Percentiles rank a stretch among this genome's conserved stretches.
Evolutionary conservation across 495 filamentous ascomycete species (phyloP).

Genomic region (Neurospora tetrasperma): DNA sequence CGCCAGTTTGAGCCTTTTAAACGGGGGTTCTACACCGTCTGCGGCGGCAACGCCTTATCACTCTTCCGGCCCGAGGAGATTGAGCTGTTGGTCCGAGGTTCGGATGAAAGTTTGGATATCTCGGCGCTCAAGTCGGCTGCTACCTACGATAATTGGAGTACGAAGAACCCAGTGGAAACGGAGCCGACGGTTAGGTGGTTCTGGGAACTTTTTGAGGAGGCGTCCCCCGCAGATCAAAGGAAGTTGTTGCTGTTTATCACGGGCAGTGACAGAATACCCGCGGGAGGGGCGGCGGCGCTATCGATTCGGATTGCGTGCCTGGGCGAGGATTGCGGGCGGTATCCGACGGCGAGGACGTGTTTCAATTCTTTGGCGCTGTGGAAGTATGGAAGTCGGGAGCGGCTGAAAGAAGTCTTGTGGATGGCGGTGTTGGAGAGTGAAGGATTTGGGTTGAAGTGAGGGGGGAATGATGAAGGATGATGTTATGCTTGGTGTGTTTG

Average conservation of each 20-base stretch:
- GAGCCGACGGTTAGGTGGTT: slow-evolving; percentile 75
- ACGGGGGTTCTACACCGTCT: slow-evolving; percentile 88
- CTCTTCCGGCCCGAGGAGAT: slow-evolving; percentile 94
- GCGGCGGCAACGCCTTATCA: slow-evolving; percentile 78
- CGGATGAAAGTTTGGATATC: slow-evolving; percentile 77
- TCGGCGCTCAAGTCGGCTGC: slow-evolving; percentile 65
- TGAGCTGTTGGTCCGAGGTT: slow-evolving; percentile 78
- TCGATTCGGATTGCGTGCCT: slow-evolving; percentile 65
- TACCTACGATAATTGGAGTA: slow-evolving; percentile 69
- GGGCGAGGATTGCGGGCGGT: slow-evolving; percentile 62
- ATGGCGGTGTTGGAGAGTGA: slow-evolving; percentile 81
- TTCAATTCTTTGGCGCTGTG: slow-evolving; percentile 80
- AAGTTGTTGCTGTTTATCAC: slow-evolving; percentile 81
- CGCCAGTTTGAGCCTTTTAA: slow-evolving; percentile 94
- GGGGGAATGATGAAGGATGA: neutral
- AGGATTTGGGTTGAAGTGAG: slow-evolving; percentile 83
- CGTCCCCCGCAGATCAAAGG: slow-evolving; percentile 58
- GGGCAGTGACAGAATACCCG: slow-evolving; percentile 87
- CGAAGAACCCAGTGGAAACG: slow-evolving; percentile 35
- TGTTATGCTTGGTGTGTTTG: neutral
- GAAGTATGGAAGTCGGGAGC: slow-evolving; percentile 53
- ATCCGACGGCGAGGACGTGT: slow-evolving; percentile 81
- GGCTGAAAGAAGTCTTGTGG: slow-evolving; percentile 68
- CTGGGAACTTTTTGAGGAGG: slow-evolving; percentile 68
- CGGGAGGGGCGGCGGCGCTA: slow-evolving; percentile 77